Conservation (phyloP, 192 early-diverging fungal genomes). For the Kickxella alabastrina region DNA sequence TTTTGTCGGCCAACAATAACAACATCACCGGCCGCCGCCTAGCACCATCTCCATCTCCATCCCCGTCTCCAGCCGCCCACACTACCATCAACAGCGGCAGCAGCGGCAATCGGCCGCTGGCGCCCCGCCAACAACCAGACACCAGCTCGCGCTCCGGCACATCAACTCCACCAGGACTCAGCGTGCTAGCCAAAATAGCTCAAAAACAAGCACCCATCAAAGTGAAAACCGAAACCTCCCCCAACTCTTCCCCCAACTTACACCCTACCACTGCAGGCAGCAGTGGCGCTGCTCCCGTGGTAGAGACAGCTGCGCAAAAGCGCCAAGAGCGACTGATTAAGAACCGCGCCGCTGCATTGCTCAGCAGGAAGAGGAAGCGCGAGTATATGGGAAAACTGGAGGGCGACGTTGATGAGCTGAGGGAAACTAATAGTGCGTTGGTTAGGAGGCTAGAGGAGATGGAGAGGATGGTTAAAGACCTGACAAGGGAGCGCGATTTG, state of each 20-base stretch:
- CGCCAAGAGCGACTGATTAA: constrained; percentile 85
- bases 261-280: no score
- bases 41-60: no score
- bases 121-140: constrained; percentile 3
- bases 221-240: constrained; percentile 7
- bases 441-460: constrained; percentile 57
- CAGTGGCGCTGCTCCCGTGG: constrained; percentile 1
- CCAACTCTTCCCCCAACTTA: no score
- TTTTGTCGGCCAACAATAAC: neutral
- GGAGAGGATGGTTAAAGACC: constrained; percentile 41
- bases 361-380: constrained; percentile 85
- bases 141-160: constrained; percentile 23
- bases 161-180: constrained; percentile 35
- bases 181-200: constrained; percentile 39
- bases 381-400: constrained; percentile 80
- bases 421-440: constrained; percentile 55
- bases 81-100: neutral
- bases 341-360: constrained; percentile 84
- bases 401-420: constrained; percentile 62
- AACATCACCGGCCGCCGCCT: no score
- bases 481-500: constrained; percentile 52
- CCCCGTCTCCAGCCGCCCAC: neutral
- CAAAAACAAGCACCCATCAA: constrained; percentile 34
- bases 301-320: constrained; percentile 55
- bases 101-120: neutral